Base-by-base conservation (phyloP, 495 filamentous ascomycete species). In the Aspergillus conjunctus region DNA sequence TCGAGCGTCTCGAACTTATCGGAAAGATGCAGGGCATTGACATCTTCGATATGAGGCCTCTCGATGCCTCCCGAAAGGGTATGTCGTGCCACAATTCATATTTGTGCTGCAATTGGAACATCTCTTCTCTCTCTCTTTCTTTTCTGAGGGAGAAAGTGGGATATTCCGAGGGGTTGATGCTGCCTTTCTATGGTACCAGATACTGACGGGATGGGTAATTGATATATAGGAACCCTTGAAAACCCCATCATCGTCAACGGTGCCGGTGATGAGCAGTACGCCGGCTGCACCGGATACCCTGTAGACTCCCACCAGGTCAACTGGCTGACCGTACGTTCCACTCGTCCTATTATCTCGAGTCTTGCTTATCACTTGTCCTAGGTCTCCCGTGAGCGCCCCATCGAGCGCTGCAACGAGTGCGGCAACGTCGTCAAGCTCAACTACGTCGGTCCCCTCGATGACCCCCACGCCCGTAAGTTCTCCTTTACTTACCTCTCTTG, bases 21-120 rank as follows among this genome's bases (percentile, higher is more conserved):
- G 94, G 94, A 76, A 99, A 99, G 85, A 96, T 97, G 88, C 90
- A 98, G 82, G 91, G 94, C 66, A 82, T 99, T 63, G 94, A 99
- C 75, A 82, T 98, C 71, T 99, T 98, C 79, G 95, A 99, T 77
- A 96, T 97, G 93, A 88, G 87, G 77, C 95, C 94, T 46, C 83
- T 99, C 63, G 93, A 97, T 80, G 84, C 94, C 37, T 93, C 89
- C 65, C 86, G 94, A 61, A 87, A 85, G 81, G 92, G 91, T 91
- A 79, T 58, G 84, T 71, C 32, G 56, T 14, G 10, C 26, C 45
- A 39, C 41, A 12, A 26, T 30, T 12, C 15, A 9, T 11, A 26
- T 39, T 31, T 46, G 6, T 8, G 17, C 14, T 15, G 10, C 22
- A 21, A 20, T 37, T 46, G 1, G 10, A 51, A 9, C 9, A 50